phyloP scores from a whole-genome alignment of 768 basidiomycete species.

The Bullera alba region DNA sequence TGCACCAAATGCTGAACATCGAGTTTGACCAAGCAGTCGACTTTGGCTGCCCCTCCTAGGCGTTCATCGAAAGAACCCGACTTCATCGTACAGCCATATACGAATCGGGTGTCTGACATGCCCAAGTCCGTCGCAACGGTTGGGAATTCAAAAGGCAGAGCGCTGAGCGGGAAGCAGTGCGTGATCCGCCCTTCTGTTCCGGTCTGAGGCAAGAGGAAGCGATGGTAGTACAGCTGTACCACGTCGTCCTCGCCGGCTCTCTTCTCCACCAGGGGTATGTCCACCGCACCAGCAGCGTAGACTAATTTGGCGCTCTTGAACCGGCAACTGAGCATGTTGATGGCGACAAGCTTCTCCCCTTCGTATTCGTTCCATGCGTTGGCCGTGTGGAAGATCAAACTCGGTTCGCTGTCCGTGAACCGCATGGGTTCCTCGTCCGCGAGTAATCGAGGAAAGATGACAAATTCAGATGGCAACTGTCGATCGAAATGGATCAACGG shows the following conservation, averaged over 20 bases:
- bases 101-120: slow-evolving; percentile 42
- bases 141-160: slow-evolving; percentile 49
- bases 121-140: slow-evolving; percentile 29
- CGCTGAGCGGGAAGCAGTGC: slow-evolving; percentile 44
- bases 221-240: slow-evolving; percentile 45
- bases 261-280: slow-evolving; percentile 32
- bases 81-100: slow-evolving; percentile 48
- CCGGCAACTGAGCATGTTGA: slow-evolving; percentile 46
- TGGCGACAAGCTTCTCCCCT: slow-evolving; percentile 20
- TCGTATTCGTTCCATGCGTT: slow-evolving; percentile 45
- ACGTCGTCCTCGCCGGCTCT: slow-evolving; percentile 37
- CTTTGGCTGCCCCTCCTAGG: slow-evolving; percentile 47
- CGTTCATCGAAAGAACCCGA: slow-evolving; percentile 46
- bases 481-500: slow-evolving; percentile 46
- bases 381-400: slow-evolving; percentile 49
- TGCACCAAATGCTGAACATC: slow-evolving; percentile 39
- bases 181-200: slow-evolving; percentile 16
- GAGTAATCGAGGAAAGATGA: slow-evolving; percentile 44
- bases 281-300: slow-evolving; percentile 46
- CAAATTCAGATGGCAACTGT: slow-evolving; percentile 43
- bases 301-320: slow-evolving; percentile 47
- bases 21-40: slow-evolving; percentile 49
- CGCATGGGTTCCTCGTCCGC: slow-evolving; percentile 25
- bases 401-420: slow-evolving; percentile 43
- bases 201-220: slow-evolving; percentile 30